A percentile compares a stretch with the other conserved stretches of the same genome.
Evolutionary conservation across 2,329 filamentous ascomycete species (phyloP).

Genomic region (Talaromyces rugulosus): DNA sequence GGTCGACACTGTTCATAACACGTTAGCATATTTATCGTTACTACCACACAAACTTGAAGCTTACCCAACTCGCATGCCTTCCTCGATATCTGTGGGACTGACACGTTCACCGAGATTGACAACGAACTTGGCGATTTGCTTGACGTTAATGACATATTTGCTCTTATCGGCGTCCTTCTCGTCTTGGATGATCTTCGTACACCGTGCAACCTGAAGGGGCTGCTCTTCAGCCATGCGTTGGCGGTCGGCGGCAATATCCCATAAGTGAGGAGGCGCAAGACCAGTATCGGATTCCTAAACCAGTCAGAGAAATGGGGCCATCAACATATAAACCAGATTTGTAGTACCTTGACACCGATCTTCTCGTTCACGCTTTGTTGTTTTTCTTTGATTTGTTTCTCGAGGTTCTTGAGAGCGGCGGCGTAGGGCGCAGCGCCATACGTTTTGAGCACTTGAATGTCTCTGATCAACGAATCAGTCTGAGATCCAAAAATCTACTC

Average conservation of each 20-base stretch:
- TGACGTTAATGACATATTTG: constrained; percentile 99
- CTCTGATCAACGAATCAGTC: constrained; percentile 52
- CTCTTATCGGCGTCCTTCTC: constrained; percentile 95
- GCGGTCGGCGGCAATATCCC: constrained; percentile 95
- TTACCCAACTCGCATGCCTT: constrained; percentile 93
- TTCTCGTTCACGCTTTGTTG: constrained; percentile 98
- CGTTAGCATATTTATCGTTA: constrained; percentile 12
- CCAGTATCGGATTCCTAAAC: constrained; percentile 92
- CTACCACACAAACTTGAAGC: constrained; percentile 19
- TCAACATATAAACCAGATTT: constrained; percentile 14
- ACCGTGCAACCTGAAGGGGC: constrained; percentile 91
- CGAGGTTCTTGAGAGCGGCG: constrained; percentile 88
- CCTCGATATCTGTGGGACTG: constrained; percentile 96
- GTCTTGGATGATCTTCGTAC: constrained; percentile 98
- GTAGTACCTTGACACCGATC: constrained; percentile 61
- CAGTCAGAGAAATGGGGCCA: constrained; percentile 19
- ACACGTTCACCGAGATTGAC: constrained; percentile 96
- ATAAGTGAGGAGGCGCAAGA: constrained; percentile 94
- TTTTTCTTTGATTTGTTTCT: constrained; percentile 99
- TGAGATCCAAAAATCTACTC: constrained; percentile 15
- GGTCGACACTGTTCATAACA: constrained; percentile 64
- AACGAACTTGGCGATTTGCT: constrained; percentile 99
- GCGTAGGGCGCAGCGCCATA: constrained; percentile 97
- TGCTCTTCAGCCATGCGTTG: constrained; percentile 99
- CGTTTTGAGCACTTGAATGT: constrained; percentile 98